Base-by-base conservation (phyloP, 129 eudicot species). In the Dittrichia graveolens region DNA sequence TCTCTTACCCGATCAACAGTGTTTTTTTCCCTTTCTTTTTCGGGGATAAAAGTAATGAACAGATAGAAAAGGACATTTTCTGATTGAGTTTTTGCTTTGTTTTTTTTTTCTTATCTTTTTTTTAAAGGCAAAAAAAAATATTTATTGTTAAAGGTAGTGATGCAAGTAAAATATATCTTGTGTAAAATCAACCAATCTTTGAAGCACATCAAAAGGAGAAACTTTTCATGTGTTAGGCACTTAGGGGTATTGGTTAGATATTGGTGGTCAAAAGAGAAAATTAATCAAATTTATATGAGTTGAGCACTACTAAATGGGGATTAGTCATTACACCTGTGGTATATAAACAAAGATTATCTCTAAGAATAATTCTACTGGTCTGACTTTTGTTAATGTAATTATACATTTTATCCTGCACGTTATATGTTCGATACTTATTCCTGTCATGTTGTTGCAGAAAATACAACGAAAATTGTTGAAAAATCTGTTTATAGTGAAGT, bases 381-480 rank as follows among this genome's bases (percentile, higher is more conserved):
- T 53, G 34, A 34, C 54, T 46, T 67, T 41, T 14, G 31, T 41
- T 73, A 48, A n/a, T 73, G 49, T 47, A 34, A 55, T 7, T 46
- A 15, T 61, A 41, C 46, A 52, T 72, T 70, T 14, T 39, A 35
- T 43, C 52, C 4, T 12, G 64, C n/a, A n/a, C 3, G 11, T 8
- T 48, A 12, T 68, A 9, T 50, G 64, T 37, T 57, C 52, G 39
- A 46, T 57, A 46, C 62, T 49, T 11, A 34, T 10, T 52, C 56
- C 75, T 50, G 14, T 71, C 38, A 43, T 65, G 40, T 8, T 68
- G 65, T 46, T 86, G 89, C 84, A 86, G 86, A 69, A 68, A 72
- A 60, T 66, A 61, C 71, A 44, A 35, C 58, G 8, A 62, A 16
- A 72, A 49, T 54, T 60, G 69, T 48, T 63, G 77, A 76, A 69